Conservation (phyloP, 2,329 filamentous ascomycete genomes). For the Paecilomyces dactylethromorphus region DNA sequence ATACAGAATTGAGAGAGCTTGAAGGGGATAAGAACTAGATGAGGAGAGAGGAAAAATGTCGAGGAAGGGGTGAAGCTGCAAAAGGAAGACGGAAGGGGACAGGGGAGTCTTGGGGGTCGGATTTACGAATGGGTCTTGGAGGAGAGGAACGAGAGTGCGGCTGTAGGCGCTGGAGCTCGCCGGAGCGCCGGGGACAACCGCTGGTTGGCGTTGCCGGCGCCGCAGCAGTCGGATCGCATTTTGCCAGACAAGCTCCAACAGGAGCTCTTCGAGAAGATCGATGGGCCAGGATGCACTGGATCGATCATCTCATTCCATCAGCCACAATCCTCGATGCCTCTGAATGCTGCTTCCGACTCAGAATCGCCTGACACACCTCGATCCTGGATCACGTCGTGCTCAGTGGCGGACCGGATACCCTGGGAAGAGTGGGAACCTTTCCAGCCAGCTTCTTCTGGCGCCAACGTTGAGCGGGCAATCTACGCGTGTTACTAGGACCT, state of each 20-base stretch:
- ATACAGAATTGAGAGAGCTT: background rate
- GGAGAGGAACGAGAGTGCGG: background rate
- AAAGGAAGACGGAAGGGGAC: background rate
- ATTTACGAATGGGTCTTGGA: background rate
- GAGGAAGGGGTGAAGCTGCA: constrained; percentile 1
- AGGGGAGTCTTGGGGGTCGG: background rate
- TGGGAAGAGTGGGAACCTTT: background rate
- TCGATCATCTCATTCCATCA: background rate
- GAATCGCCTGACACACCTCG: background rate
- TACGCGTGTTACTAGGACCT: background rate
- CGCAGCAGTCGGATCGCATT: no score
- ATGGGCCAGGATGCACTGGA: no score
- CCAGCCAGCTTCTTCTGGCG: background rate
- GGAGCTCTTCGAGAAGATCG: no score
- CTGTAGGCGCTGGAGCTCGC: background rate
- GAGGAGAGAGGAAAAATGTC: constrained; percentile 1
- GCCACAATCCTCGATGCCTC: background rate
- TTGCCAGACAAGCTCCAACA: no score
- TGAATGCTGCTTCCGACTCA: background rate
- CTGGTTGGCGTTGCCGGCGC: background rate
- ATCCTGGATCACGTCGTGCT: background rate
- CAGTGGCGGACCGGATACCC: background rate
- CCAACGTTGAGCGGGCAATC: background rate
- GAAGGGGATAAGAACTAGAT: background rate
- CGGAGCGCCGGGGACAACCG: background rate